These are phyloP conservation scores for Trichocomaceae sp. DNA, from an alignment of 2,329 filamentous ascomycete species.

Conservation along the genomic window DNA sequence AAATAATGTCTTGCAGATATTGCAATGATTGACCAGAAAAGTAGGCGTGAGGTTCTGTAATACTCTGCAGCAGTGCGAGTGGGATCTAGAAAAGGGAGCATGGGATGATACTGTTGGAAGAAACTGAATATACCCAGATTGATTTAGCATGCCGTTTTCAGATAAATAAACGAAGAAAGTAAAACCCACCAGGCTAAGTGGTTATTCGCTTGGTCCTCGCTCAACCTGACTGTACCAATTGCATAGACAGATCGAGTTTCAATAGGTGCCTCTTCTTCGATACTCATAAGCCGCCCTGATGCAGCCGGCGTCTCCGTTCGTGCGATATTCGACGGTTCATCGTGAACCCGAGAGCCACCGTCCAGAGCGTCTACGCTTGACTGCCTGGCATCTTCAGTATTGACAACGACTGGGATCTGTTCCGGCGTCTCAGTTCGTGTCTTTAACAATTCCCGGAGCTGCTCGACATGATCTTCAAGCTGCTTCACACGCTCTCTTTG, in stretches of 20 bases:
- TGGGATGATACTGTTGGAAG: conserved; percentile 3
- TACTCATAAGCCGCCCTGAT: no score
- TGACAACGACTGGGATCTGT: background rate
- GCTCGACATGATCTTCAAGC: background rate
- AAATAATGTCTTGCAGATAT: background rate
- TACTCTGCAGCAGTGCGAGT: background rate
- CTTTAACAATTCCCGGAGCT: background rate
- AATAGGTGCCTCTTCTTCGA: no score
- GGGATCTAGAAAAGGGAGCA: conserved; percentile 1
- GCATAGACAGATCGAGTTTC: background rate
- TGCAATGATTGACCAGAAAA: conserved; percentile 6
- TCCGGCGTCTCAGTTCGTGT: background rate
- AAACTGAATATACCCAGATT: background rate
- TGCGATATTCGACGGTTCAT: background rate
- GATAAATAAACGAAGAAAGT: background rate
- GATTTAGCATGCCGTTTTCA: background rate
- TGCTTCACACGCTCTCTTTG: background rate
- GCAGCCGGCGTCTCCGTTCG: background rate
- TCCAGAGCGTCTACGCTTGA: no score
- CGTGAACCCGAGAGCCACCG: no score
- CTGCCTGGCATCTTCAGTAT: no score
- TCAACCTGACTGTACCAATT: conserved; percentile 2
- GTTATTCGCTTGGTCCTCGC: background rate
- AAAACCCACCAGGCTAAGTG: background rate
- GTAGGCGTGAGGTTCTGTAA: background rate